Percentiles rank a stretch among this genome's conserved stretches.
These are phyloP conservation scores for Penicillium decumbens DNA, from an alignment of 2,329 filamentous ascomycete species.

Conservation along the genomic window DNA sequence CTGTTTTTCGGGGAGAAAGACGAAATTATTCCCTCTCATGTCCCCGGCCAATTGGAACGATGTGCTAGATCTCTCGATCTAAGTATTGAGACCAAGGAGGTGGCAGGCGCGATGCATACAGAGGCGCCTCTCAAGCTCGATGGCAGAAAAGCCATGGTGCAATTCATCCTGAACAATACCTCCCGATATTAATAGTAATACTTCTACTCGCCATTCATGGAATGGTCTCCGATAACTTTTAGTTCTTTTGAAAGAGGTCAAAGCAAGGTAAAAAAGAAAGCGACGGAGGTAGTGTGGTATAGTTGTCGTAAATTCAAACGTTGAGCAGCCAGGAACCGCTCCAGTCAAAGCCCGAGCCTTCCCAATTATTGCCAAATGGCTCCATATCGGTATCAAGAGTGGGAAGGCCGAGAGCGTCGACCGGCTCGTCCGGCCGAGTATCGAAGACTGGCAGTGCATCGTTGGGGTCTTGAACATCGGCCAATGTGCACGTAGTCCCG, in stretches of 20 bases:
- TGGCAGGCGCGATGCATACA: constrained; percentile 49
- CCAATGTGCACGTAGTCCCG: constrained; percentile 16
- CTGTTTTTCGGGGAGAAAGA: constrained; percentile 43
- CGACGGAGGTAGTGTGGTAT: background rate
- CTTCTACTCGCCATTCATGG: background rate
- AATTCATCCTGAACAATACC: constrained; percentile 17
- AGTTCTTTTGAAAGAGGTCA: background rate
- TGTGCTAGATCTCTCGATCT: constrained; percentile 35
- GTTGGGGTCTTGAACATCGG: constrained; percentile 17
- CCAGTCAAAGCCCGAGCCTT: constrained; percentile 27
- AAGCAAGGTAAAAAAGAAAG: background rate
- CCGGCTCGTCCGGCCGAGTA: constrained; percentile 6
- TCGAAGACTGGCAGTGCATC: constrained; percentile 9
- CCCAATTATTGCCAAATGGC: constrained; percentile 21
- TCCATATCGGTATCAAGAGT: constrained; percentile 18
- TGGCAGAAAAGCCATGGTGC: constrained; percentile 40
- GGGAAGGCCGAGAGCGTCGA: constrained; percentile 12
- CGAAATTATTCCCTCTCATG: constrained; percentile 41
- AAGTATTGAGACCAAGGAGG: constrained; percentile 35
- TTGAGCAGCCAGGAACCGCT: constrained; percentile 26
- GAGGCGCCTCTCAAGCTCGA: constrained; percentile 44
- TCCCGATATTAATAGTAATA: background rate
- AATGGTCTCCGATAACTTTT: background rate
- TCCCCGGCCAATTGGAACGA: constrained; percentile 33
- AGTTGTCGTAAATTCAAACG: constrained; percentile 7